phyloP scores from a whole-genome alignment of 345 rosid genomes.

The Excoecaria cochinchinensis region DNA sequence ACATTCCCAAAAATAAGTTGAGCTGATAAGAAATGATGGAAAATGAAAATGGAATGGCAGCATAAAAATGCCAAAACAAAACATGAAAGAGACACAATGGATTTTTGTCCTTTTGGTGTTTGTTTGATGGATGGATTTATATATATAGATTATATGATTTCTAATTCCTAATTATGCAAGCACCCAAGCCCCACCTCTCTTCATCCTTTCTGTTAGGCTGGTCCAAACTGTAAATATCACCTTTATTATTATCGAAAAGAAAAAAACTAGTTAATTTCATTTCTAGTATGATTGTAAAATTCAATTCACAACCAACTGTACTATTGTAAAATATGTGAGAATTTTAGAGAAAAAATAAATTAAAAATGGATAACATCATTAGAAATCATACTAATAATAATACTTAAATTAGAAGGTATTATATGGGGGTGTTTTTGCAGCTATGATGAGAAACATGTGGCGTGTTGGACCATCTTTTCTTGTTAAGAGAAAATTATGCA shows the following conservation, averaged over 20 bases:
- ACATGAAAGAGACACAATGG: not conserved
- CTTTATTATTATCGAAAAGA: not conserved
- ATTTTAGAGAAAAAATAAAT: no score
- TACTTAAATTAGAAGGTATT: conserved; percentile 3
- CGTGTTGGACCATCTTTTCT: not conserved
- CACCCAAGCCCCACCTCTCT: conserved; percentile 4
- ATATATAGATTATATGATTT: no score
- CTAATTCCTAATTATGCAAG: not conserved
- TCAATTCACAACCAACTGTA: no score
- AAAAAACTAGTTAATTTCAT: not conserved
- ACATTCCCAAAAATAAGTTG: not conserved
- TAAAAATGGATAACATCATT: no score
- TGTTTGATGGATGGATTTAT: conserved; percentile 10
- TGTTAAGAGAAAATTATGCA: not conserved
- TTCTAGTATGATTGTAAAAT: no score
- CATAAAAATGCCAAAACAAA: conserved; percentile 2
- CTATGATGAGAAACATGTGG: conserved; percentile 20
- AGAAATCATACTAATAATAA: no score
- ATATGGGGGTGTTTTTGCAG: conserved; percentile 5
- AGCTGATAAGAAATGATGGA: not conserved
- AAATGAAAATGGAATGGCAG: no score
- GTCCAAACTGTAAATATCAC: conserved; percentile 10
- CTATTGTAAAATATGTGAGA: no score
- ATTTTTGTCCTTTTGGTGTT: conserved; percentile 16
- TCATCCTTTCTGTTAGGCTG: conserved; percentile 7